A percentile compares a stretch with the other conserved stretches of the same genome.
Conservation (phyloP, 1,284 basidiomycete species). For the Mycena citricolor region DNA sequence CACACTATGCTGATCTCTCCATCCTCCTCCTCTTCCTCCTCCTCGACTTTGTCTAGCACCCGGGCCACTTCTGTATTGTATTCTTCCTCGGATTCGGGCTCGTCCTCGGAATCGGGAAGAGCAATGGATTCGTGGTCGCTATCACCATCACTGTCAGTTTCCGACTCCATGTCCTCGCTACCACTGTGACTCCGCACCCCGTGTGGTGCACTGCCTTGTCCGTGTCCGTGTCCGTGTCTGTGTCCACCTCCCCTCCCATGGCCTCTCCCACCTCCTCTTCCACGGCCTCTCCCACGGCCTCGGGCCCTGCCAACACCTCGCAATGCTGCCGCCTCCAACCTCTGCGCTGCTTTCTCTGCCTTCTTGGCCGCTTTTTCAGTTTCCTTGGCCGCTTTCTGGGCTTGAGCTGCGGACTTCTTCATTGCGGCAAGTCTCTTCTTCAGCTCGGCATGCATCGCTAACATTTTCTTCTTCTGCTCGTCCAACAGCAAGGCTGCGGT, state of each 20-base stretch:
- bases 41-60: constrained; percentile 1
- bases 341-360: neutral
- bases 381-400: too few species aligned
- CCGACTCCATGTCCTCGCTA: constrained; percentile 1
- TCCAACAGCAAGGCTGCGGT: too few species aligned
- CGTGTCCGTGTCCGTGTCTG: constrained; percentile 1
- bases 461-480: too few species aligned
- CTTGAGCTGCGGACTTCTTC: too few species aligned
- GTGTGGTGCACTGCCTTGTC: constrained; percentile 5
- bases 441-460: too few species aligned
- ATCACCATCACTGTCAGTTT: neutral
- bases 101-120: neutral
- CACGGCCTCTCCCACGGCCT: constrained; percentile 1
- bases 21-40: neutral
- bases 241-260: constrained; percentile 1
- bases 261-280: neutral
- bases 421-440: too few species aligned
- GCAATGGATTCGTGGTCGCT: neutral
- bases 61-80: neutral
- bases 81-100: constrained; percentile 2
- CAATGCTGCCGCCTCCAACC: too few species aligned
- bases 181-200: neutral
- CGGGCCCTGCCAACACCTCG: neutral
- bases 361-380: too few species aligned
- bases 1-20: neutral